phyloP scores from a whole-genome alignment of 1,284 basidiomycete genomes.

The Moesziomyces globuligerus region DNA sequence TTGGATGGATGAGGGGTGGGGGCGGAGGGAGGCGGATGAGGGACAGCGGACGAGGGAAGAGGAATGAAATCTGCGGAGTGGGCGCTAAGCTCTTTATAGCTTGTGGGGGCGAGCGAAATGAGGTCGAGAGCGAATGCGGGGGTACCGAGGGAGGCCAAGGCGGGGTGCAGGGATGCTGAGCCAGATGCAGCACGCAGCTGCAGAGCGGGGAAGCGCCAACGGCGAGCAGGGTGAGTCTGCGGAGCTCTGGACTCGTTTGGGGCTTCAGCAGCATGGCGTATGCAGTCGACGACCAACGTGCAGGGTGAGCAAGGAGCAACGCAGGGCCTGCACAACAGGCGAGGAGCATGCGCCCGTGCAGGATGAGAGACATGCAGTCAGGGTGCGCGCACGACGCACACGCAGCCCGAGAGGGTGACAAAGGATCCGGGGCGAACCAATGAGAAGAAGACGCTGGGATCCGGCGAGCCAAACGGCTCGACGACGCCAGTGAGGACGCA shows the following conservation, averaged over 20 bases:
- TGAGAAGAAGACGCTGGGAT: neutral
- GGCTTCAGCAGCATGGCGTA: neutral
- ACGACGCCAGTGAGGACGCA: neutral
- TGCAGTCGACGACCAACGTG: neutral
- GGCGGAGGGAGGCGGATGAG: neutral
- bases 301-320: neutral
- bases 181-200: neutral
- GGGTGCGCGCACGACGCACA: neutral
- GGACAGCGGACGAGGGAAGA: neutral
- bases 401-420: neutral
- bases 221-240: neutral
- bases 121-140: neutral
- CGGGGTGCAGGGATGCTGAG: neutral
- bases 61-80: neutral
- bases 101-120: too few relatives aligned
- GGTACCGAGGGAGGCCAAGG: neutral
- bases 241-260: neutral
- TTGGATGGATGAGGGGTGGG: neutral
- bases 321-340: neutral
- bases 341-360: neutral
- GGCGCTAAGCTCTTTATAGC: neutral
- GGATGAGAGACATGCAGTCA: neutral
- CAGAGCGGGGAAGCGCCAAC: too few relatives aligned
- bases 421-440: neutral
- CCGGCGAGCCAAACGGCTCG: neutral